Conservation (phyloP, 2,329 filamentous ascomycete genomes). For the Westerdykella sp. region DNA sequence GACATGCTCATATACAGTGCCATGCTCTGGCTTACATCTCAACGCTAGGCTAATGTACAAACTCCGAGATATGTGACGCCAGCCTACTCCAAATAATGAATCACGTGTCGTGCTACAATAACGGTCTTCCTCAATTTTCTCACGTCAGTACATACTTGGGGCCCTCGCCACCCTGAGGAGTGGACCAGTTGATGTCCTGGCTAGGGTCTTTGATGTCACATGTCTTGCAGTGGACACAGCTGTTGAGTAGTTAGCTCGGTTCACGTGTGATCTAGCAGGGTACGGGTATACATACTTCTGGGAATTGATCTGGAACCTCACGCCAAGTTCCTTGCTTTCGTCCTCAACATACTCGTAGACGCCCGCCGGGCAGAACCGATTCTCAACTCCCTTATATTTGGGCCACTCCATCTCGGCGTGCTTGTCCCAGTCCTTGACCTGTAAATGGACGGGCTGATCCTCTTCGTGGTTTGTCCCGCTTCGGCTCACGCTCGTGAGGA, state of each 20-base stretch:
- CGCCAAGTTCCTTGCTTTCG: conserved; percentile 73
- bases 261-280: not conserved
- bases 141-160: conserved; percentile 60
- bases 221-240: conserved; percentile 99
- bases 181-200: conserved; percentile 90
- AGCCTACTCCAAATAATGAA: too few relatives aligned
- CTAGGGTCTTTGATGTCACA: conserved; percentile 97
- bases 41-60: too few relatives aligned
- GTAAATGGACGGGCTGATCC: conserved; percentile 92
- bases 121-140: not conserved
- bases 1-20: too few relatives aligned
- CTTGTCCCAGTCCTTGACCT: conserved; percentile 91
- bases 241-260: conserved; percentile 39
- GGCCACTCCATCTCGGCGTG: conserved; percentile 81
- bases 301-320: conserved; percentile 94
- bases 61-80: too few relatives aligned
- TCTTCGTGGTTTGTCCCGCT: conserved; percentile 98
- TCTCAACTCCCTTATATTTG: conserved; percentile 85
- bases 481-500: conserved; percentile 87
- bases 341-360: conserved; percentile 99
- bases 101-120: not conserved
- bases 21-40: too few relatives aligned
- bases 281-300: conserved; percentile 71
- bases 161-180: conserved; percentile 82
- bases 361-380: conserved; percentile 91